phyloP scores from a whole-genome alignment of 345 rosid genomes.

The Camelina sativa region DNA sequence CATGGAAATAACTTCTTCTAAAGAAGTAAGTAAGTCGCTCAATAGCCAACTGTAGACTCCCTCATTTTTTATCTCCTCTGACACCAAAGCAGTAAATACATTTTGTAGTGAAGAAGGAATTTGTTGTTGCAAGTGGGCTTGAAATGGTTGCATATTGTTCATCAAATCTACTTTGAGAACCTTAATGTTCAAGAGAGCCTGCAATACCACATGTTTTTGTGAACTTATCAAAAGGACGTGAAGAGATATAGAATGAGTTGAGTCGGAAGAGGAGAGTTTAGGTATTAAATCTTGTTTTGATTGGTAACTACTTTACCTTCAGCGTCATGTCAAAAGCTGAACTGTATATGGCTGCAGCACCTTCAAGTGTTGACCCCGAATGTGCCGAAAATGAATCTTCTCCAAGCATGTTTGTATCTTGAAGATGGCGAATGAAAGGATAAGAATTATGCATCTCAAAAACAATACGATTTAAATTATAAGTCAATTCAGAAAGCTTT shows the following conservation, averaged over 20 bases:
- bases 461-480: neutral
- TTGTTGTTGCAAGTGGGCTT: neutral
- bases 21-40: constrained; percentile 14
- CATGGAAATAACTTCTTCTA: constrained; percentile 18
- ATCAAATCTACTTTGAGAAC: constrained; percentile 21
- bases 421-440: constrained; percentile 18
- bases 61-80: neutral
- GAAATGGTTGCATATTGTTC: neutral
- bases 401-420: constrained; percentile 21
- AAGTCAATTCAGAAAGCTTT: constrained; percentile 1
- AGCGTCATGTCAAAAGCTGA: constrained; percentile 37
- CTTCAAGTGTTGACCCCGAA: constrained; percentile 11
- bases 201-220: constrained; percentile 6
- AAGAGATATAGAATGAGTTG: neutral
- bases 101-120: neutral
- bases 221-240: neutral
- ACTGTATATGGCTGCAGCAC: constrained; percentile 1
- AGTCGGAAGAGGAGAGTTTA: neutral
- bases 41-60: constrained; percentile 25
- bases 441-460: constrained; percentile 19
- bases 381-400: constrained; percentile 10
- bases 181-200: constrained; percentile 30
- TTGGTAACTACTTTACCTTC: constrained; percentile 27
- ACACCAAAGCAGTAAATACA: constrained; percentile 16
- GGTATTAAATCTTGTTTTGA: neutral